Conservation (phyloP, 1,284 basidiomycete genomes). For the Coniferiporia sulphurascens region DNA sequence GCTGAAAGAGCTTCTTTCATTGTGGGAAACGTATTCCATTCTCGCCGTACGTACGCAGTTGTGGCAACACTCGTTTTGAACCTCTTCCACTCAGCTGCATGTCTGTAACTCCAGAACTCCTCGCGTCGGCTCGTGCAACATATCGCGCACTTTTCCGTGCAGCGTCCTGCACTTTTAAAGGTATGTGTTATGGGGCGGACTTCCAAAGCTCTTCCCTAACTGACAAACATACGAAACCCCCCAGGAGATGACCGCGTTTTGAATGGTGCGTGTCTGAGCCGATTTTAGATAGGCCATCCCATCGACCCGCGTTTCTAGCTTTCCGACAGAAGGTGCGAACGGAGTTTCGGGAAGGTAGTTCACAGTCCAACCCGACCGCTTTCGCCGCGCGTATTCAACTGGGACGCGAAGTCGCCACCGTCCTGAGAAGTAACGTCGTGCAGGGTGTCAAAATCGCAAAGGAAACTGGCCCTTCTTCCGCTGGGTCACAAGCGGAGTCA, state of each 20-base stretch:
- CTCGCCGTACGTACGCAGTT: no score
- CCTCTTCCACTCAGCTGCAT: background rate
- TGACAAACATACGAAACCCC: slow-evolving; percentile 4
- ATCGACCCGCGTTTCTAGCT: slow-evolving; percentile 37
- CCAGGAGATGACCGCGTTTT: slow-evolving; percentile 52
- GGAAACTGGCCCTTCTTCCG: background rate
- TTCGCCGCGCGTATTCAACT: slow-evolving; percentile 51
- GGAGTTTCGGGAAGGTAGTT: slow-evolving; percentile 38
- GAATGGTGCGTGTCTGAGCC: slow-evolving; percentile 36
- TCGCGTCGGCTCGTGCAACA: slow-evolving; percentile 57
- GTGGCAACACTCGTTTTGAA: no score
- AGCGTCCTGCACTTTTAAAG: slow-evolving; percentile 59
- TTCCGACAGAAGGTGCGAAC: slow-evolving; percentile 65
- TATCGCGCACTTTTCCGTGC: slow-evolving; percentile 67
- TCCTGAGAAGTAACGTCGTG: slow-evolving; percentile 67
- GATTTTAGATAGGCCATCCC: background rate
- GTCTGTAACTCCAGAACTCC: slow-evolving; percentile 23
- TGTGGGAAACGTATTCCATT: background rate
- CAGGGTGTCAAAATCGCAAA: slow-evolving; percentile 49
- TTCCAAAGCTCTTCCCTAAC: no score
- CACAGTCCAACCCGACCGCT: slow-evolving; percentile 38
- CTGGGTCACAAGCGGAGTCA: background rate
- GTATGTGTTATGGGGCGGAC: slow-evolving; percentile 31
- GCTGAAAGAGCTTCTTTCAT: no score
- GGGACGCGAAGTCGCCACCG: slow-evolving; percentile 59